Conservation (phyloP, 192 early-diverging fungal genomes). For the Radiomyces spectabilis region DNA sequence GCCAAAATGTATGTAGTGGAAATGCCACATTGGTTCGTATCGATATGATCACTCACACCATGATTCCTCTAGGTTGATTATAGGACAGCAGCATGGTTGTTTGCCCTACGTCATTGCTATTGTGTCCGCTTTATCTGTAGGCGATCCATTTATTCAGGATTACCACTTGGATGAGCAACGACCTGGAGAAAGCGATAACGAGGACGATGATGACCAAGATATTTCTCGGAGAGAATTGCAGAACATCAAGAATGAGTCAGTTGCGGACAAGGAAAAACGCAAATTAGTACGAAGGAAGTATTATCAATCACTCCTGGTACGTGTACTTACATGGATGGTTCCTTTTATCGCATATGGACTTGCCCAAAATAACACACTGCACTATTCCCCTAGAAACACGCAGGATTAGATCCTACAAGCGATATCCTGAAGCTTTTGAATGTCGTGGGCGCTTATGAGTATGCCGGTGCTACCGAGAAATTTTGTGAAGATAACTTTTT, state of each 20-base stretch:
- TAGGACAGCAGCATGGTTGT: constrained; percentile 80
- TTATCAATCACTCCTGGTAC: constrained; percentile 59
- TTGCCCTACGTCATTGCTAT: constrained; percentile 86
- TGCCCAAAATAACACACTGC: no score
- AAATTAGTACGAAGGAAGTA: constrained; percentile 55
- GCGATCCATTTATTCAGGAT: constrained; percentile 86
- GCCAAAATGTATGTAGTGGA: constrained; percentile 62
- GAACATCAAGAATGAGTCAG: constrained; percentile 48
- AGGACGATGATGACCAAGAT: constrained; percentile 38
- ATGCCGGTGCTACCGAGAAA: constrained; percentile 48
- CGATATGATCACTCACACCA: not conserved
- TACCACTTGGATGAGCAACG: constrained; percentile 52
- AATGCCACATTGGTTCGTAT: constrained; percentile 6
- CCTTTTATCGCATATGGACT: no score
- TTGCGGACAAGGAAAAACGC: constrained; percentile 52
- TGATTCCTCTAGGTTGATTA: constrained; percentile 60
- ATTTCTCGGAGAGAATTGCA: constrained; percentile 43
- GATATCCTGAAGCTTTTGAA: constrained; percentile 83
- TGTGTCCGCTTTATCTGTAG: constrained; percentile 87
- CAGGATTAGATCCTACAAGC: constrained; percentile 71
- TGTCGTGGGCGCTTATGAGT: constrained; percentile 86
- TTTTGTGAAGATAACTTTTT: constrained; percentile 84
- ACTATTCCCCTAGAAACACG: constrained; percentile 56
- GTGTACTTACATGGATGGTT: no score
- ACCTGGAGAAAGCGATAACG: constrained; percentile 47